Base-by-base conservation (phyloP, 768 basidiomycete species). In the Clitopilus hobsonii region DNA sequence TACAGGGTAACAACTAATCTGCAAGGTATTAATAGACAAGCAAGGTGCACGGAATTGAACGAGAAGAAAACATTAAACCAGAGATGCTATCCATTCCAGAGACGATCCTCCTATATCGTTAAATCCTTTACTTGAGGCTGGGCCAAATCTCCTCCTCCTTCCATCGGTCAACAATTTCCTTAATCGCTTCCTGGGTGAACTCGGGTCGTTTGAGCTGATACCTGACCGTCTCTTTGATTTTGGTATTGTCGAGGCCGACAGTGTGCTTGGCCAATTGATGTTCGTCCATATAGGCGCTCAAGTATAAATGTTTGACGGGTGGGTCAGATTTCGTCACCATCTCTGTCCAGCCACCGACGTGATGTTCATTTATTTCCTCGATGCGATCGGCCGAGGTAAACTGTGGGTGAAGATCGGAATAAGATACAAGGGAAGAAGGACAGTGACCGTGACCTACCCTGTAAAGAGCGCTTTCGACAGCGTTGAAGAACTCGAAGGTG, bases 321-420 rank as follows among this genome's bases (percentile, higher is more conserved):
- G 89, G 89, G 32, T 82, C 79, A 29, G 91, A 87, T 47, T 71
- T 82, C 20, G 72, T 71, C 60, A 91, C 78, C 86, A 94, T 91
- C 65, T 89, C 79, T 6, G 85, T 89, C 92, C 92, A 94, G 10
- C 81, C 84, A 52, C 80, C 74, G 27, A 91, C 88, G 63, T 94
- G 91, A 49, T 84, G 81, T 64, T 92, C 90, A 64, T 93, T 94
- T 63, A 91, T 89, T 49, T 91, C 88, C 63, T 92, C 89, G 6
- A 91, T 80, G 36, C 80, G 68, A 58, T 91, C 88, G 53, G 89
- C 29, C 24, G n/a, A 13, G 29, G 18, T 51, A n/a, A n/a, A n/a
- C n/a, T n/a, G n/a, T n/a, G n/a, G 2, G 28, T 53, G 14, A 53
- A 45, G 23, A 27, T 41, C 18, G 49, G 32, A n/a, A 23, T 26